These are phyloP conservation scores for Alnus rubra DNA, from an alignment of 306 rosid genomes.

Conservation along the genomic window DNA sequence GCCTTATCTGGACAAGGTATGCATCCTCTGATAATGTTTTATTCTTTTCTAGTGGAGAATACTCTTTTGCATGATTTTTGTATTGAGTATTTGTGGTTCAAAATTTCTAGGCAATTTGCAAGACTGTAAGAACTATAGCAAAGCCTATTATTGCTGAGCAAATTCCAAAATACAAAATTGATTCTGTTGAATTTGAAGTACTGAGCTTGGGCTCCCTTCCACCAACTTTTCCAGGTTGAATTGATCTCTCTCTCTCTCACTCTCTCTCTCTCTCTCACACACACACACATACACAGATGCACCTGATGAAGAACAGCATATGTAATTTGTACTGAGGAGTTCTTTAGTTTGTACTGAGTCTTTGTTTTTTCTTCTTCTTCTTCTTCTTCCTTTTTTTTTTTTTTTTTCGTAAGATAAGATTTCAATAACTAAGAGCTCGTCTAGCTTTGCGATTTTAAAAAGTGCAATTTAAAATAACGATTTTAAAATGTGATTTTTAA, in stretches of 20 bases:
- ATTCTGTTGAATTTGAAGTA: conserved; percentile 77
- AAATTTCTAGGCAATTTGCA: conserved; percentile 77
- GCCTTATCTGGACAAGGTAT: conserved; percentile 88
- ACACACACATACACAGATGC: not conserved
- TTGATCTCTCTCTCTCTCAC: conserved; percentile 20
- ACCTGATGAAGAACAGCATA: not conserved
- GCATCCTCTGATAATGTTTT: conserved; percentile 20
- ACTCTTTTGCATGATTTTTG: conserved; percentile 13
- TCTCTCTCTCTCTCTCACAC: not conserved
- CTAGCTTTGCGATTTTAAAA: no score
- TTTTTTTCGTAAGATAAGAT: no score
- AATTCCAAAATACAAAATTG: conserved; percentile 87
- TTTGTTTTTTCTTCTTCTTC: no score
- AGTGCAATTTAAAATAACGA: no score
- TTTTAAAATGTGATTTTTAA: no score
- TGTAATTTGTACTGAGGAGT: not conserved
- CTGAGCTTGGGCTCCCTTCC: conserved; percentile 78
- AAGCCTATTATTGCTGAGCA: conserved; percentile 92
- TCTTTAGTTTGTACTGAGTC: not conserved
- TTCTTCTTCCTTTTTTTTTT: no score
- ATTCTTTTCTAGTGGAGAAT: conserved; percentile 1
- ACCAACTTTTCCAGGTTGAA: conserved; percentile 79
- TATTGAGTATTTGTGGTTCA: conserved; percentile 1
- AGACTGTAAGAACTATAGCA: conserved; percentile 65
- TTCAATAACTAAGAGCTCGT: no score